Evolutionary conservation across 2,329 filamentous ascomycete species (phyloP), one percentile per base, ranked within the genome.

Genomic region (Curvularia hawaiiensis): DNA sequence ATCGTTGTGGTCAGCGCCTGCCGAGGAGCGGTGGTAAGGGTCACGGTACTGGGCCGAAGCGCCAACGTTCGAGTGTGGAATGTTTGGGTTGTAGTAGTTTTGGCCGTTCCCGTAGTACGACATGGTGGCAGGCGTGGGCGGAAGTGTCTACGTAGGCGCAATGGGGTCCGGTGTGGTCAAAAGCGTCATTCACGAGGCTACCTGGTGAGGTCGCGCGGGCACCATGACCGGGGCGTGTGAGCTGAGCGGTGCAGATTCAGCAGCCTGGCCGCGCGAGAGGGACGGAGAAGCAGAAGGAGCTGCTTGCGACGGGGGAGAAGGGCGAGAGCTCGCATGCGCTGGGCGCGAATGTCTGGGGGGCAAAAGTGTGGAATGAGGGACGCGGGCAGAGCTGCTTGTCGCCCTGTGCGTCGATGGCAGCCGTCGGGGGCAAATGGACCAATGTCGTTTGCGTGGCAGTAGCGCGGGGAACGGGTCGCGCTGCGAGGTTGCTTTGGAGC

Each of bases 1-100:
- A 74, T 95, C 91, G 63, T 89, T 90, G 64, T 83, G 86, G 74
- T 92, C 88, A 79, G 91, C 92, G 79, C 89, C 94, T 48, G 85
- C 84, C 63, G 86, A 84, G 64, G 90, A 83, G 58, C 78, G 78
- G 61, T 80, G 63, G 61, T 76, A 71, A n/a, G 69, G 61, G 58
- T 73, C 71, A 53, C 74, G 73, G 56, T 77, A 75, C 44, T 70
- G 71, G 58, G 61, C 60, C 20, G 68, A 73, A 44, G 77, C 68
- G 57, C 74, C 74, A 49, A 77, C 75, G 52, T 70, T 76, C 56
- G 77, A 75, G 56, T 78, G 79, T 41, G 77, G 71, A 62, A 68
- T 75, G 60, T 62, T 79, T 75, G 68, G 71, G 61, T 68, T 78
- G 74, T 76, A 82, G 79, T 82, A 79, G 66, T 80, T 82, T 62